Base-by-base conservation (phyloP, 1,284 basidiomycete species). In the Ceratorhiza oryzae-sativae region DNA sequence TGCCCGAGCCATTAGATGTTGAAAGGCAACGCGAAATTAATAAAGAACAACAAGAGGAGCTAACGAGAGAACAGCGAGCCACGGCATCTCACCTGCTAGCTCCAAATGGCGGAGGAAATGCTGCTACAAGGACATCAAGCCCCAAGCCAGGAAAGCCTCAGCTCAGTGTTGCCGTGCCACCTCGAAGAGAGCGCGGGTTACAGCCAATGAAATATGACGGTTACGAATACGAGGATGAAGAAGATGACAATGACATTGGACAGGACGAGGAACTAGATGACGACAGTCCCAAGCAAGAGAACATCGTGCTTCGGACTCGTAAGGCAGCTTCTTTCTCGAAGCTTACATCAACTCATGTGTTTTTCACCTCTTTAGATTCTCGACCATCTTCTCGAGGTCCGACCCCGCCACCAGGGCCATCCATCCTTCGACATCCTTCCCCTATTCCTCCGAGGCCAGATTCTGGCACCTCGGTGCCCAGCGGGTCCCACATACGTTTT, bases 391-490 rank as follows among this genome's bases (percentile, higher is more conserved):
- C 51, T 56, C 49, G 63, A 27, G 63, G 63, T 34, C 49, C 63
- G 20, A 68, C 63, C 4, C 63, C 63, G 30, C 63, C 63, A 5
- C 49, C 63, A 27, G 63, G 63, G 3, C 63, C 63, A 36, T 68
- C 63, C 1, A 68, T 68, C n/a, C 63, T 68, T 68, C 63, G 63
- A 45, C 63, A 68, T 32, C 51, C 63, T 20, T 56, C 63, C 3
- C 63, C 63, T 18, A 68, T 68, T 27, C 63, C 63, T 5, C n/a
- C 39, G 8, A 68, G 49, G 25, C 41, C 45, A 42, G 63, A 68
- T 12, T n/a, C 36, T 3, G 51, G 34, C 4, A 23, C 34, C n/a
- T 56, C 51, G 4, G 48, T 27, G 25, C 34, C 45, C 5, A 49
- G 39, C 51, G 12, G 15, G 13, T 56, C 63, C 23, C 63, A 68